A percentile compares a stretch with the other conserved stretches of the same genome.
Evolutionary conservation across 306 rosid species (phyloP).

Genomic region (Myrica gale): DNA sequence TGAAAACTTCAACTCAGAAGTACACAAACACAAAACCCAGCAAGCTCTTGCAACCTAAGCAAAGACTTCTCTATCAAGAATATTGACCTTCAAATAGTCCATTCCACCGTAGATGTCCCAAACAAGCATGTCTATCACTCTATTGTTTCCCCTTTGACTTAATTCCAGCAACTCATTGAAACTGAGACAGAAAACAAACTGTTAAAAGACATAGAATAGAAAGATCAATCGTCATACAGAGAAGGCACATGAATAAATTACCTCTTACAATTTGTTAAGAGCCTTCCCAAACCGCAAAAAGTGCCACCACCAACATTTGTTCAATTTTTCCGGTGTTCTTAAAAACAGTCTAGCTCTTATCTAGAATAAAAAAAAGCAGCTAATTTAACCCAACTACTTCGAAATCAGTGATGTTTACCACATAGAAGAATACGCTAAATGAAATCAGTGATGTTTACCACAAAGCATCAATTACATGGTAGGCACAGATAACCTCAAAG

Average conservation of each 20-base stretch:
- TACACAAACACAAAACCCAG: constrained; percentile 2
- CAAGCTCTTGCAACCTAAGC: constrained; percentile 15
- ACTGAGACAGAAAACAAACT: constrained; percentile 46
- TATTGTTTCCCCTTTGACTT: constrained; percentile 85
- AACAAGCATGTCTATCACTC: constrained; percentile 91
- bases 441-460: background rate
- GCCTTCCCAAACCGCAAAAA: constrained; percentile 97
- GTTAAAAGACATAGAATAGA: constrained; percentile 15
- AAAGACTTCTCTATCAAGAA: constrained; percentile 21
- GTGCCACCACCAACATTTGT: constrained; percentile 97
- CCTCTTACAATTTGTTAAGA: constrained; percentile 87
- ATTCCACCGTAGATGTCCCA: constrained; percentile 94
- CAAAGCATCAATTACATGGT: background rate
- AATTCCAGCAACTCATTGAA: constrained; percentile 92
- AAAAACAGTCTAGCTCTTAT: too few species aligned
- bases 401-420: too few species aligned
- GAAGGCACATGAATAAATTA: constrained; percentile 23
- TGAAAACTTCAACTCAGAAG: constrained; percentile 1
- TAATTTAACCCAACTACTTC: too few species aligned
- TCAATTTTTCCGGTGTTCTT: too few species aligned
- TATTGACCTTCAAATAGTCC: constrained; percentile 78
- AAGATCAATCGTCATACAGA: constrained; percentile 16
- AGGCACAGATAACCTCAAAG: background rate
- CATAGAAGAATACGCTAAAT: background rate
- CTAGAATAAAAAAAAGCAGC: too few species aligned